These are phyloP conservation scores for Paulownia fortunei DNA, from an alignment of 257 asterid genomes.

Conservation along the genomic window DNA sequence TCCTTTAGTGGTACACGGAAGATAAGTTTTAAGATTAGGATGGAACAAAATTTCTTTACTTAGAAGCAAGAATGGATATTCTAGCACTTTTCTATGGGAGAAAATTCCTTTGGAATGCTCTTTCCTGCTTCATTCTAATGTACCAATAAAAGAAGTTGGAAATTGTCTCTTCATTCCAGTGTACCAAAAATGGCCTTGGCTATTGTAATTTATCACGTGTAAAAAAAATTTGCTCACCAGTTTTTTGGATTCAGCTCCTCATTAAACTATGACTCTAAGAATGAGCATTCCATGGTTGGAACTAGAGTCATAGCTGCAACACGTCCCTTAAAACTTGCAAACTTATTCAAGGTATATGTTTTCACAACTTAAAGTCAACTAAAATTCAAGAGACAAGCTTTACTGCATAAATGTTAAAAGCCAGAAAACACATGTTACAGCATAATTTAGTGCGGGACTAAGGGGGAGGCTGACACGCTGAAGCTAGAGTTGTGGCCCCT, in stretches of 20 bases:
- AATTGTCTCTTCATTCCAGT: background rate
- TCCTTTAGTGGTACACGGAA: background rate
- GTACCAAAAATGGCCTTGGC: background rate
- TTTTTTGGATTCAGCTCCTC: background rate
- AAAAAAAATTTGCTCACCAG: background rate
- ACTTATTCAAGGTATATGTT: background rate
- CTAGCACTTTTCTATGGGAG: background rate
- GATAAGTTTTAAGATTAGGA: background rate
- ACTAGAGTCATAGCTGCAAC: background rate
- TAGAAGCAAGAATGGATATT: background rate
- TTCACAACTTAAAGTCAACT: background rate
- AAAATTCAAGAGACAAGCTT: constrained; percentile 13
- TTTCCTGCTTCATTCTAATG: background rate
- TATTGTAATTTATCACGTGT: background rate
- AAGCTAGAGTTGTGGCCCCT: constrained; percentile 4
- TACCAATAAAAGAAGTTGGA: background rate
- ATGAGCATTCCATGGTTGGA: background rate
- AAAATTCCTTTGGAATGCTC: background rate
- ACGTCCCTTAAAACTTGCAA: background rate
- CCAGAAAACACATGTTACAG: constrained; percentile 11
- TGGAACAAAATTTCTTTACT: background rate
- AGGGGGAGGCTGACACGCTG: background rate
- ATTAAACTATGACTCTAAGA: background rate
- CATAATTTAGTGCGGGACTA: background rate
- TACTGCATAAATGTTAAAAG: background rate